Percentiles rank a stretch among this genome's conserved stretches.
phyloP scores from a whole-genome alignment of 768 basidiomycete species.

The Fomitopsis pulvina region DNA sequence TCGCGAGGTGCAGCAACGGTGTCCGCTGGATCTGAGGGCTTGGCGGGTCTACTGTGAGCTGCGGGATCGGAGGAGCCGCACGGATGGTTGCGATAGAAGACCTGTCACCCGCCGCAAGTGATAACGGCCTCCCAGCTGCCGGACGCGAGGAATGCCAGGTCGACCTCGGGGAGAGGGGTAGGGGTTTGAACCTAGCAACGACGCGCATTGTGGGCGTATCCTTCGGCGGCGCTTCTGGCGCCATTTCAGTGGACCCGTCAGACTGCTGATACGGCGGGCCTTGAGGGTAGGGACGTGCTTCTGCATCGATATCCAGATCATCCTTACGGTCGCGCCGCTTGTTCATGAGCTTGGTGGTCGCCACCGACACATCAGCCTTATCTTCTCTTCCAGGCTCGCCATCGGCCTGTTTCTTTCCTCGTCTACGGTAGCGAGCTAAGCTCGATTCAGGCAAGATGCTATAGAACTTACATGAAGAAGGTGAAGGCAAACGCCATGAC shows the following conservation, averaged over 20 bases:
- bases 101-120: not conserved
- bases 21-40: not conserved
- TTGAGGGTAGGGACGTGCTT: slow-evolving; percentile 5
- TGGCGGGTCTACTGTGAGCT: not conserved
- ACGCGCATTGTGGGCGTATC: not conserved
- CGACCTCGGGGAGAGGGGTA: not conserved
- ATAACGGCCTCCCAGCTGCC: not conserved
- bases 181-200: not conserved
- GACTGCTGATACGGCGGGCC: not conserved
- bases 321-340: slow-evolving; percentile 1
- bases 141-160: not conserved
- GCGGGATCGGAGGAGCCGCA: not conserved
- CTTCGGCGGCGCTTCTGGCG: not conserved
- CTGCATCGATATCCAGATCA: slow-evolving; percentile 3
- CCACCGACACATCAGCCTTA: not conserved
- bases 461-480: not conserved
- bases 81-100: not conserved
- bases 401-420: not conserved
- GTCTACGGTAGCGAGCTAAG: not conserved
- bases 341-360: slow-evolving; percentile 3
- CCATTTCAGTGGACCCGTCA: not conserved
- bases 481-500: not conserved
- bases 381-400: not conserved
- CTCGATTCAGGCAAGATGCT: not conserved
- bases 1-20: not conserved